Conservation (phyloP, 176 grass and related monocot genomes). For the barley (Hordeum vulgare) region DNA sequence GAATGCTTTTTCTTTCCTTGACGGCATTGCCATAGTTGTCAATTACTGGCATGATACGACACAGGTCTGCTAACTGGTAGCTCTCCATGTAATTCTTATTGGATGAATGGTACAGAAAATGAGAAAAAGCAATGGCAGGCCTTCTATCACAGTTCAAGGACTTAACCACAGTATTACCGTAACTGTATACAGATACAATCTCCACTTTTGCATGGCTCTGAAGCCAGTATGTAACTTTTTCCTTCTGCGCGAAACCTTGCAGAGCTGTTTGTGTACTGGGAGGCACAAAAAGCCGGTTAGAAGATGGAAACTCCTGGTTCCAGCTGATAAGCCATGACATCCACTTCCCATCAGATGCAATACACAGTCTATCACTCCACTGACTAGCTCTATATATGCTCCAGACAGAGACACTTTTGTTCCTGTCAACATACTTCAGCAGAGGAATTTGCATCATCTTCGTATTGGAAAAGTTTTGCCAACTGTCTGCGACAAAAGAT, state of each 20-base stretch:
- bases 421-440: constrained; percentile 38
- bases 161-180: constrained; percentile 8
- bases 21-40: constrained; percentile 35
- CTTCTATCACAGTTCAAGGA: constrained; percentile 16
- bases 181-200: constrained; percentile 23
- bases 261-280: constrained; percentile 24
- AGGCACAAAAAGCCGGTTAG: constrained; percentile 29
- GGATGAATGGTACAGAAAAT: constrained; percentile 57
- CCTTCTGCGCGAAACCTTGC: neutral
- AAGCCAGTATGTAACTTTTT: constrained; percentile 37
- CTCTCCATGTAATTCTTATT: neutral
- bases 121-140: constrained; percentile 33
- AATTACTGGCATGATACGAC: constrained; percentile 23
- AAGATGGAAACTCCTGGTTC: constrained; percentile 48
- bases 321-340: constrained; percentile 56
- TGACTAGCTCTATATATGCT: constrained; percentile 26
- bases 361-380: constrained; percentile 18
- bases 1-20: constrained; percentile 3
- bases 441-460: constrained; percentile 40
- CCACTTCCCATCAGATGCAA: constrained; percentile 20
- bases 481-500: constrained; percentile 35
- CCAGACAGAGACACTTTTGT: constrained; percentile 20
- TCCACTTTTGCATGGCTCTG: constrained; percentile 23
- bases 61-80: neutral
- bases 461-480: constrained; percentile 7